Conservation (phyloP, 164 flowering plant species). For the Stephania japonica region DNA sequence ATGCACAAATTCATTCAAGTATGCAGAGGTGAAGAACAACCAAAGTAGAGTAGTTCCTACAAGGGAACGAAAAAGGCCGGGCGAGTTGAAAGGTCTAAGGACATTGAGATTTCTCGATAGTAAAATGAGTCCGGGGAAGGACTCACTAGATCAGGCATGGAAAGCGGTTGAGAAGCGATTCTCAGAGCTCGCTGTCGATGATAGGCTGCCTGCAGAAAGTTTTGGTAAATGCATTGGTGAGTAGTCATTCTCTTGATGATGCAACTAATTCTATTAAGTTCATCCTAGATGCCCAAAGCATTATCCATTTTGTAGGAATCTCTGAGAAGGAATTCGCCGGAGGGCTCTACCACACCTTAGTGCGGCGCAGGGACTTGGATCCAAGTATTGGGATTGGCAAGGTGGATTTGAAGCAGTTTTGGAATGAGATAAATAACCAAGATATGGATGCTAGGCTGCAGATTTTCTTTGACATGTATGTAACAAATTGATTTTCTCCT, state of each 20-base stretch:
- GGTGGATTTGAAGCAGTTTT: conserved; percentile 51
- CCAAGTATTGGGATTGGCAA: conserved; percentile 40
- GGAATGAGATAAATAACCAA: conserved; percentile 71
- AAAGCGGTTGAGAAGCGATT: conserved; percentile 62
- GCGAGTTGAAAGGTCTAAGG: conserved; percentile 47
- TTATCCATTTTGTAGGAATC: conserved; percentile 48
- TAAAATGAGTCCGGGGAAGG: conserved; percentile 48
- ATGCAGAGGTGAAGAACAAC: conserved; percentile 17
- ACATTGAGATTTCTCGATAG: conserved; percentile 74
- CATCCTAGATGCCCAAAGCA: background rate
- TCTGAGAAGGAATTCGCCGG: conserved; percentile 76
- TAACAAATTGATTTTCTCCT: conserved; percentile 23
- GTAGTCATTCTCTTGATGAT: background rate
- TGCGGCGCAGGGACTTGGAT: conserved; percentile 48
- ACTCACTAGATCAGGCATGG: conserved; percentile 56
- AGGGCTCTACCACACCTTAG: conserved; percentile 64
- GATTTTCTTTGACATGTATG: conserved; percentile 99
- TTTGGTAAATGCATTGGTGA: conserved; percentile 77
- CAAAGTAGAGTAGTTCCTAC: conserved; percentile 14
- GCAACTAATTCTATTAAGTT: background rate
- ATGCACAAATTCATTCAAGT: conserved; percentile 1
- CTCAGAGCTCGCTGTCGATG: conserved; percentile 39
- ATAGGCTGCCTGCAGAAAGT: conserved; percentile 51
- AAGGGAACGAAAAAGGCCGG: conserved; percentile 32
- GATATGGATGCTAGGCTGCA: conserved; percentile 75